Evolutionary conservation across 192 early-diverging fungal genomes (phyloP), one percentile per base, ranked within the genome.

Genomic region (Polychytrium aggregatum): DNA sequence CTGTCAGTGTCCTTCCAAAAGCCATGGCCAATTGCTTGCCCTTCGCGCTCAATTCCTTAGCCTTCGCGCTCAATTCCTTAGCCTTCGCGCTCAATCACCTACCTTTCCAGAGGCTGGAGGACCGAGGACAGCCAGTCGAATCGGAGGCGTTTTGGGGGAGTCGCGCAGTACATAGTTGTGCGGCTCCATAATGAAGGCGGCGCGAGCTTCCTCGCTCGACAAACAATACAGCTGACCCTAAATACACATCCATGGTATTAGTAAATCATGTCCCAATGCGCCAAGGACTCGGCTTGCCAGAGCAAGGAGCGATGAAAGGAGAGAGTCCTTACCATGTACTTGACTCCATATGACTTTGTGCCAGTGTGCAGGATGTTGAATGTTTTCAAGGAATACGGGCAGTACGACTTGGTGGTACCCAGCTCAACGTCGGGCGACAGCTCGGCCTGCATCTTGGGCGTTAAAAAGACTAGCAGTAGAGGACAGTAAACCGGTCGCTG

Each of bases 401-500:
- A 73, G 46, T 62, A 77, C 37, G 70, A 64, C 49, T 73, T 73
- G 0, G 74, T 73, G 16, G 29, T 27, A 10, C 74, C 74, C 2
- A 67, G 37, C 29, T 71, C 67, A n/a, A 62, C 30, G 11, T 36
- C n/a, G 1, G 59, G 20, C 0, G 63, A 56, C 0, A 66, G 26
- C 26, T 71, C 65, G n/a, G 54, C 46, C 17, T 26, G 18, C 24
- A 33, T 3, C 41, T 63, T 64, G 14, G 31, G 26, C 9, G 46
- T 34, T 26, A 60, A 34, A 10, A 37, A 14, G 13, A 27, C 58
- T 59, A 37, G 4, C 1, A 35, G 3, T 24, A 25, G 28, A 44
- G 16, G 29, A 16, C 24, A 17, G n/a, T n/a, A n/a, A n/a, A n/a
- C n/a, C n/a, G n/a, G n/a, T n/a, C n/a, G n/a, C n/a, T n/a, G n/a